phyloP scores from a whole-genome alignment of 2,329 filamentous ascomycete genomes.

The Neofusicoccum umdonicola region DNA sequence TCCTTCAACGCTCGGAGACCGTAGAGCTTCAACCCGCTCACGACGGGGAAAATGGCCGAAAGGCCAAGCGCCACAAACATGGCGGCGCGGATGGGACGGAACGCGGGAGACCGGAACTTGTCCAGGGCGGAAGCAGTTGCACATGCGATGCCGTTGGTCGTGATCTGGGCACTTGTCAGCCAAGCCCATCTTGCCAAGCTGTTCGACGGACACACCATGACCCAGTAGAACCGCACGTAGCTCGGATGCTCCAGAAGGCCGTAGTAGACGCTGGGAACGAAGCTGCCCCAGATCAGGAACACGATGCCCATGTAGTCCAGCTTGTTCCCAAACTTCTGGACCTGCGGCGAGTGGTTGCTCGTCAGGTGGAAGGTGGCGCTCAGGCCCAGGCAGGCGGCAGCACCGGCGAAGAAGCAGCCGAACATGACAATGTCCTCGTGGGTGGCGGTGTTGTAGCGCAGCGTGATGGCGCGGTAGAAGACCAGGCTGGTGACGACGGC shows the following conservation, averaged over 20 bases:
- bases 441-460: conserved; percentile 35
- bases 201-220: conserved; percentile 57
- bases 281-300: conserved; percentile 84
- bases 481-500: conserved; percentile 24
- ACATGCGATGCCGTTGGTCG: conserved; percentile 72
- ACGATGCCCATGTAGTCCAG: conserved; percentile 95
- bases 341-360: conserved; percentile 75
- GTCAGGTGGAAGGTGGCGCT: conserved; percentile 76
- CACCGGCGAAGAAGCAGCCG: conserved; percentile 40
- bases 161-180: conserved; percentile 60
- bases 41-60: conserved; percentile 77
- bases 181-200: too few relatives aligned
- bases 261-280: conserved; percentile 74
- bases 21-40: conserved; percentile 70
- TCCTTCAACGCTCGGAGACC: conserved; percentile 64
- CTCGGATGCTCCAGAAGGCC: conserved; percentile 54
- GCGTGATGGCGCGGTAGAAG: conserved; percentile 26
- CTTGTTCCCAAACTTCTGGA: conserved; percentile 84
- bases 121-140: conserved; percentile 75
- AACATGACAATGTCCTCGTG: conserved; percentile 37
- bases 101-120: conserved; percentile 76
- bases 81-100: conserved; percentile 78
- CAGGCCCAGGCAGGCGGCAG: conserved; percentile 47
- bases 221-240: conserved; percentile 70
- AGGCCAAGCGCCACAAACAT: conserved; percentile 90